phyloP scores from a whole-genome alignment of 179 eudicot genomes.

The Corrigiola litoralis region DNA sequence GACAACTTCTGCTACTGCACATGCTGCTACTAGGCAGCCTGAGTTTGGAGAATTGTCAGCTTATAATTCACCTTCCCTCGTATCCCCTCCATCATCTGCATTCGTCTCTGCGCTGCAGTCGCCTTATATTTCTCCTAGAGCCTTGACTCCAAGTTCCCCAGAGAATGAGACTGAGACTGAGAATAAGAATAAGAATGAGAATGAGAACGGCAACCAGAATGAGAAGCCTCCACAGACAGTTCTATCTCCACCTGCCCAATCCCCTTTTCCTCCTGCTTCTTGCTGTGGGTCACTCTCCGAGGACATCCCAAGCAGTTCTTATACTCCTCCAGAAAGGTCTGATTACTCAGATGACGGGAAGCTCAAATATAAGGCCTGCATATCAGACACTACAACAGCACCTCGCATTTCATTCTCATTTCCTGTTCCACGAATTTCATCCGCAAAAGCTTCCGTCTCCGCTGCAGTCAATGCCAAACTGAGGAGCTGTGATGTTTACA shows the following conservation, averaged over 20 bases:
- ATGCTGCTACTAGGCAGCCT: constrained; percentile 4
- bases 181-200: constrained; percentile 3
- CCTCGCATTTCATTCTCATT: constrained; percentile 80
- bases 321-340: constrained; percentile 69
- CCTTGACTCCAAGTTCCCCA: constrained; percentile 26
- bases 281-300: constrained; percentile 67
- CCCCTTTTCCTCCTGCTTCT: constrained; percentile 49
- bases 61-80: constrained; percentile 58
- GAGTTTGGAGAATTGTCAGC: constrained; percentile 38
- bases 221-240: constrained; percentile 16
- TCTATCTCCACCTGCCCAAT: constrained; percentile 27
- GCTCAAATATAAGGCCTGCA: constrained; percentile 47
- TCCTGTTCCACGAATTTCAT: constrained; percentile 72
- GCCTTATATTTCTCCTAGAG: constrained; percentile 86
- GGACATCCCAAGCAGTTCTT: constrained; percentile 73
- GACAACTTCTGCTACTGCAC: constrained; percentile 7
- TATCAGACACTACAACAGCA: constrained; percentile 30
- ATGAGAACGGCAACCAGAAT: neutral
- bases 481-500: constrained; percentile 83
- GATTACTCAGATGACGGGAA: constrained; percentile 56
- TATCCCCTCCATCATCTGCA: constrained; percentile 87
- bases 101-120: constrained; percentile 88
- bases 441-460: constrained; percentile 56
- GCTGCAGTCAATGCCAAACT: constrained; percentile 63
- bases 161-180: constrained; percentile 20